phyloP scores from a whole-genome alignment of 2,329 filamentous ascomycete genomes.

The Dothidotthia symphoricarpi region DNA sequence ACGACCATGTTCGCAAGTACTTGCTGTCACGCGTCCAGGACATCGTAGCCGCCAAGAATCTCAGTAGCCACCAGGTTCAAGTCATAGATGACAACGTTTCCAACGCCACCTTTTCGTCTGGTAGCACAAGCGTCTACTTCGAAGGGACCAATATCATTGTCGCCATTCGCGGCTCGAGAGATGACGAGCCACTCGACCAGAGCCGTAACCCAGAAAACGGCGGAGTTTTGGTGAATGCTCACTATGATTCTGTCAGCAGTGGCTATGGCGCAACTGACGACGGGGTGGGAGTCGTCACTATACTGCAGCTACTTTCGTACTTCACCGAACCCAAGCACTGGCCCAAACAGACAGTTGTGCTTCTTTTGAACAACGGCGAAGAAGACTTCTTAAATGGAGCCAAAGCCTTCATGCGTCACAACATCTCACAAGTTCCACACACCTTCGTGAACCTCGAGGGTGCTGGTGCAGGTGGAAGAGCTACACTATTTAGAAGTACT shows the following conservation, averaged over 20 bases:
- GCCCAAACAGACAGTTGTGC: constrained; percentile 76
- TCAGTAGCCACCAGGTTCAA: constrained; percentile 49
- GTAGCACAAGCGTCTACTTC: constrained; percentile 68
- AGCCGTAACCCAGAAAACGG: constrained; percentile 55
- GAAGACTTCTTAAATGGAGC: constrained; percentile 91
- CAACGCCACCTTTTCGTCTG: constrained; percentile 69
- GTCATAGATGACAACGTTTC: constrained; percentile 77
- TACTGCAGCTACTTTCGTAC: constrained; percentile 82
- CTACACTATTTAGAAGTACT: constrained; percentile 81
- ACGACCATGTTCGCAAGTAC: constrained; percentile 77
- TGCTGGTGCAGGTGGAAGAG: constrained; percentile 85
- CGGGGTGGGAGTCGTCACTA: constrained; percentile 82
- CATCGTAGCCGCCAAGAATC: constrained; percentile 63
- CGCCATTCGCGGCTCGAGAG: constrained; percentile 80
- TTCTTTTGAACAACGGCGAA: constrained; percentile 92
- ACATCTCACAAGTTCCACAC: constrained; percentile 74
- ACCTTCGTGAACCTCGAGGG: constrained; percentile 95
- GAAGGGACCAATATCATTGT: constrained; percentile 91
- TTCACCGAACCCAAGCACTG: constrained; percentile 69
- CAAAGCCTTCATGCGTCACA: constrained; percentile 77
- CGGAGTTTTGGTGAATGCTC: constrained; percentile 88
- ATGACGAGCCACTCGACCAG: constrained; percentile 72
- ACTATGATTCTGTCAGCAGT: constrained; percentile 91
- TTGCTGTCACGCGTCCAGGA: constrained; percentile 67
- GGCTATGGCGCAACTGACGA: constrained; percentile 93